phyloP scores from a whole-genome alignment of 768 basidiomycete genomes.

The Clavulina sp. region DNA sequence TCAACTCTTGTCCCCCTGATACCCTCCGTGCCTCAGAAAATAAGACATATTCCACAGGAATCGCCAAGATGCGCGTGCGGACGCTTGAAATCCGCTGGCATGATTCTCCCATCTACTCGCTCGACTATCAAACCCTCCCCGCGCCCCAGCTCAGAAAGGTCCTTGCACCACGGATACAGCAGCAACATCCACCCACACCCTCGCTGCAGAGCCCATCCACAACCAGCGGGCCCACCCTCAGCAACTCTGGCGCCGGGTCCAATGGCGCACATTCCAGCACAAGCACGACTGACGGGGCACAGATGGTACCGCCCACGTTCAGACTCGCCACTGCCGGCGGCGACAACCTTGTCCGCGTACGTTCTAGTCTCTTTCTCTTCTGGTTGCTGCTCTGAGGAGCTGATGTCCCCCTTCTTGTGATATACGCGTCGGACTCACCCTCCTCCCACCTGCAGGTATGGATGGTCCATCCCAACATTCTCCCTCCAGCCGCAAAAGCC shows the following conservation, averaged over 20 bases:
- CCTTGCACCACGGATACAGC: slow-evolving; percentile 14
- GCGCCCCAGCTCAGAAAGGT: slow-evolving; percentile 27
- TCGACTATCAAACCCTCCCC: slow-evolving; percentile 81
- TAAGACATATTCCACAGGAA: not conserved
- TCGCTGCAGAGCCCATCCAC: slow-evolving; percentile 31
- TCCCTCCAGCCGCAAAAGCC: slow-evolving; percentile 36
- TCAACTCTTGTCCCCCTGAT: no score
- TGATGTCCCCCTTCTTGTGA: not conserved
- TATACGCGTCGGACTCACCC: not conserved
- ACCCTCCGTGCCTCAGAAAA: no score
- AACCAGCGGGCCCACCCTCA: no score
- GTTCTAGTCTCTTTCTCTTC: slow-evolving; percentile 21
- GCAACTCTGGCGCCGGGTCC: no score
- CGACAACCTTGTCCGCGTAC: slow-evolving; percentile 88
- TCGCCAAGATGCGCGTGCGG: slow-evolving; percentile 51
- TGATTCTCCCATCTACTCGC: slow-evolving; percentile 87
- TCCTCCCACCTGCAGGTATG: slow-evolving; percentile 40
- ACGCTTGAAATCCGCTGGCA: slow-evolving; percentile 95
- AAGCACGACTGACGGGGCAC: slow-evolving; percentile 20
- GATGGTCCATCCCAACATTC: slow-evolving; percentile 87
- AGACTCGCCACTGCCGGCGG: slow-evolving; percentile 86
- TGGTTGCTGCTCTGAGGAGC: not conserved
- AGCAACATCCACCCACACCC: slow-evolving; percentile 44
- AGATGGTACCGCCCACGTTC: slow-evolving; percentile 3
- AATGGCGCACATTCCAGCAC: no score